Evolutionary conservation across 2,329 filamentous ascomycete species (phyloP).

Genomic region (Cryphonectria naterciae): DNA sequence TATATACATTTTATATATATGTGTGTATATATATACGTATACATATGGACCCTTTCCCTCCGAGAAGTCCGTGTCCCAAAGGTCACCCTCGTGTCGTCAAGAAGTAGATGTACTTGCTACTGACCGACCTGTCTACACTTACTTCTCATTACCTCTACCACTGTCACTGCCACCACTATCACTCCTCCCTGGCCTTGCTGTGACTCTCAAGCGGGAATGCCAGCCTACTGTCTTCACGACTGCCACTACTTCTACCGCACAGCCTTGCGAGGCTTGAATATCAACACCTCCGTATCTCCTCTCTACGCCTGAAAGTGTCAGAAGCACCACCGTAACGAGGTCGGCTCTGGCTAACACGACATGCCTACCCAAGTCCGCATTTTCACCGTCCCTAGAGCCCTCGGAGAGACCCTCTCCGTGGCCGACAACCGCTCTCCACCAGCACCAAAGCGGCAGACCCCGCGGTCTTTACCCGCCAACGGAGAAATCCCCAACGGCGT

Average conservation of each 20-base stretch:
- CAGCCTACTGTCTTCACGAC: constrained; percentile 79
- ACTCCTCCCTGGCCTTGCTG: neutral
- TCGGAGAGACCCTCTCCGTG: constrained; percentile 69
- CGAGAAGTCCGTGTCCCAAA: neutral
- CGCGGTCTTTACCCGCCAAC: constrained; percentile 44
- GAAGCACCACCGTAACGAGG: constrained; percentile 20
- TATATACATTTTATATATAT: neutral
- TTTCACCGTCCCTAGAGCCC: constrained; percentile 70
- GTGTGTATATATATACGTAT: neutral
- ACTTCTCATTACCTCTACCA: neutral
- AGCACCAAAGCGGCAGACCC: constrained; percentile 32
- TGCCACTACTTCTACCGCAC: constrained; percentile 94
- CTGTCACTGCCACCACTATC: neutral
- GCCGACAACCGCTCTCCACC: constrained; percentile 41
- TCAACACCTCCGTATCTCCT: constrained; percentile 77
- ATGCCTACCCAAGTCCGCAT: constrained; percentile 71
- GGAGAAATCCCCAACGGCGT: constrained; percentile 41
- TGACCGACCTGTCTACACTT: neutral
- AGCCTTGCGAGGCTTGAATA: constrained; percentile 81
- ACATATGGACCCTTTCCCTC: constrained; percentile 20
- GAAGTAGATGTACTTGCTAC: neutral
- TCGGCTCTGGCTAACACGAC: constrained; percentile 49
- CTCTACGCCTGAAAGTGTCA: constrained; percentile 64
- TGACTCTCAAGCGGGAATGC: constrained; percentile 61
- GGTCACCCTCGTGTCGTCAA: neutral